Percentiles rank a stretch among this genome's conserved stretches.
phyloP scores from a whole-genome alignment of 768 basidiomycete genomes.

The Mycena polygramma region DNA sequence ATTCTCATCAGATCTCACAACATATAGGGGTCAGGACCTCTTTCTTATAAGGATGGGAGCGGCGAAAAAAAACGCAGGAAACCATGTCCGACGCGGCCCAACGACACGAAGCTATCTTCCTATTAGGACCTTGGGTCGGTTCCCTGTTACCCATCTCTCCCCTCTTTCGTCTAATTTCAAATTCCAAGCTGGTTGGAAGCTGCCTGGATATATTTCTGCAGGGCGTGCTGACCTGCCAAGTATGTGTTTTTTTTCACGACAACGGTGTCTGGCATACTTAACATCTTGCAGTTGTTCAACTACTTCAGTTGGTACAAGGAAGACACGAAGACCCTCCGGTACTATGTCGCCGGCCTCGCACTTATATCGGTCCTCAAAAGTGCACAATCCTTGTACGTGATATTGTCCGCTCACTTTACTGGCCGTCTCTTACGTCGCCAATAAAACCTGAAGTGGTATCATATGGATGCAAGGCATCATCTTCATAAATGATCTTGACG shows the following conservation, averaged over 20 bases:
- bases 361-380: constrained; percentile 40
- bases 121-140: too few relatives aligned
- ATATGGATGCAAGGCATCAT: constrained; percentile 48
- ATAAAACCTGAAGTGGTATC: constrained; percentile 37
- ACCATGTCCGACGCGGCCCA: too few relatives aligned
- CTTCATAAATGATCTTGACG: constrained; percentile 43
- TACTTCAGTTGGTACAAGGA: constrained; percentile 9
- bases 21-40: too few relatives aligned
- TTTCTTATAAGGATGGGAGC: too few relatives aligned
- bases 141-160: too few relatives aligned
- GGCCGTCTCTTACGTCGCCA: not conserved
- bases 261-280: not conserved
- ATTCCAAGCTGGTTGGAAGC: constrained; percentile 9
- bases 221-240: constrained; percentile 8
- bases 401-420: constrained; percentile 9
- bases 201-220: constrained; percentile 13
- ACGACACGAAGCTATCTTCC: too few relatives aligned
- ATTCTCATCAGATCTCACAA: too few relatives aligned
- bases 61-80: too few relatives aligned
- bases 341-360: not conserved
- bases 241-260: not conserved
- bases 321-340: not conserved
- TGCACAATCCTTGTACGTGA: constrained; percentile 36
- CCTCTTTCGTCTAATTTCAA: too few relatives aligned
- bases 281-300: not conserved